Evolutionary conservation across 1,139 yeast genomes (phyloP).

Genomic region (Saccharomyces hybrid): DNA sequence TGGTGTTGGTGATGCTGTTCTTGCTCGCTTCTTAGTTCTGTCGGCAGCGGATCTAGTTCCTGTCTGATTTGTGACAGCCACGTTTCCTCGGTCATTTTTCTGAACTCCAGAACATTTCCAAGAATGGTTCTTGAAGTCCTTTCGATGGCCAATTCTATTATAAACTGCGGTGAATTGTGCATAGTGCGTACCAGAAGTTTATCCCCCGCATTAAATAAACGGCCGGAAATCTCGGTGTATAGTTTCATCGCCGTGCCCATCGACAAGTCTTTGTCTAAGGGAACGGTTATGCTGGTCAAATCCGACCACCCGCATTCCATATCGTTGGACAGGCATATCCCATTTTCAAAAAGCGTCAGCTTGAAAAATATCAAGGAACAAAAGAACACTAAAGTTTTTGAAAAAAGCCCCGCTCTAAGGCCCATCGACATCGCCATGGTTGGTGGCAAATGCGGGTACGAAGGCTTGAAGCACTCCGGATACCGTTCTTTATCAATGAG

Average conservation of each 20-base stretch:
- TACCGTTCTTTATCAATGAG: constrained; percentile 6
- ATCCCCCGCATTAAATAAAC: constrained; percentile 2
- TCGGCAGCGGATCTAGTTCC: neutral
- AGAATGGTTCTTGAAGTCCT: constrained; percentile 8
- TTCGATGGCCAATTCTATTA: constrained; percentile 8
- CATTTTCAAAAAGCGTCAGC: constrained; percentile 10
- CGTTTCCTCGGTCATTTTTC: constrained; percentile 8
- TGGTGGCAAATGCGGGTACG: constrained; percentile 6
- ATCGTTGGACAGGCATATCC: neutral
- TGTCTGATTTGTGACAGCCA: constrained; percentile 7
- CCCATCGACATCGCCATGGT: constrained; percentile 8
- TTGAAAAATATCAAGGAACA: constrained; percentile 8
- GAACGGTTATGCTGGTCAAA: constrained; percentile 5
- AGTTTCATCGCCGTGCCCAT: constrained; percentile 5
- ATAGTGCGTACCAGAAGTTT: constrained; percentile 2
- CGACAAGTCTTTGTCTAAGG: constrained; percentile 3
- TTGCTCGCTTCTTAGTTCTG: neutral
- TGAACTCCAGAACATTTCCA: constrained; percentile 12
- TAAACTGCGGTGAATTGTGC: constrained; percentile 6
- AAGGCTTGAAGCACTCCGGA: constrained; percentile 3
- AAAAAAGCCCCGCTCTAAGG: constrained; percentile 4
- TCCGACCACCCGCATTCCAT: constrained; percentile 3
- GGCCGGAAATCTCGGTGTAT: constrained; percentile 8
- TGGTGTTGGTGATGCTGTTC: neutral
- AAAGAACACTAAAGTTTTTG: constrained; percentile 10